Evolutionary conservation across 1,139 yeast species (phyloP), one percentile per base, ranked within the genome.

Genomic region (Suhomyces atakaporum): DNA sequence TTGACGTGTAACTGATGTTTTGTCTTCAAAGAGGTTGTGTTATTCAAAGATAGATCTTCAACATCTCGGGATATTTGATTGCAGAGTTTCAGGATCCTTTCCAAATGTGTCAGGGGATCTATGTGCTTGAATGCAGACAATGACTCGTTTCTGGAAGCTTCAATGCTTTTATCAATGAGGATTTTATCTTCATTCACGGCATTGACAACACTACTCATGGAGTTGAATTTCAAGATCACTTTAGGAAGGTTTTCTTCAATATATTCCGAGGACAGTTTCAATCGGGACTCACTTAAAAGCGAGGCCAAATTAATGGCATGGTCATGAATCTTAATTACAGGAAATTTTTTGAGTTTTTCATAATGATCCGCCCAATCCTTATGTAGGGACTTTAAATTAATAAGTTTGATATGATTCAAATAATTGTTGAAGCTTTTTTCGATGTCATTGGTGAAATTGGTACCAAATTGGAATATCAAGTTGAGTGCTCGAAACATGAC

Each of bases 401-500:
- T 55, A 15, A 72, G 54, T 35, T 63, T 64, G 33, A 81, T 63
- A 38, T 73, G 69, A 31, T 73, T 77, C 32, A 68, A 62, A 29
- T 76, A 71, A 15, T 66, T 70, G 38, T 71, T 69, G 51, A 77
- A 79, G 25, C 64, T 66, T 46, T 74, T 78, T 39, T 78, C 81
- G 26, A 77, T 62, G 36, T 75, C 76, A 44, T 58, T 51, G 24
- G 75, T 65, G 53, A 77, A 78, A 30, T 69, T 64, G 20, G 77
- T 71, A 29, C 79, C 71, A 53, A 82, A 82, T 49, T 80, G 83
- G 35, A 76, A 70, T 7, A 82, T 70, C 4, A 79, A 75, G 41
- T 69, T 75, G 25, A 82, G 59, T 12, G 84, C 70, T 34, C 73
- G 69, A 50, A 81, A 66, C 16, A 81, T 63, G 29, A 54, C 53